Percentiles rank a stretch among this genome's conserved stretches.
These are phyloP conservation scores for Colletotrichum plurivorum DNA, from an alignment of 2,329 filamentous ascomycete genomes.

Conservation along the genomic window DNA sequence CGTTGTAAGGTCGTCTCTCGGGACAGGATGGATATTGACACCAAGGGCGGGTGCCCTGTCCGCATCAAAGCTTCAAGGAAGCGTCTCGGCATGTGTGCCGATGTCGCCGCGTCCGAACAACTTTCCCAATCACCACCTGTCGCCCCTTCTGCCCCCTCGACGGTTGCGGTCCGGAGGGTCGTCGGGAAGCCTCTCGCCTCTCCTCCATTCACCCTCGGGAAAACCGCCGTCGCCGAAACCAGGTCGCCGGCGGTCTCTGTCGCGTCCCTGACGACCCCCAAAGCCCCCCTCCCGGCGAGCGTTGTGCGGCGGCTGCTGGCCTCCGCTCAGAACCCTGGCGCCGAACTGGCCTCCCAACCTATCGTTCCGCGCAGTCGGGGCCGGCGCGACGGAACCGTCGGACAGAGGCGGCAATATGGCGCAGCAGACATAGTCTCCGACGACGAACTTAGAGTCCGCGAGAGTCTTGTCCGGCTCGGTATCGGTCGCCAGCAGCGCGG, in stretches of 20 bases:
- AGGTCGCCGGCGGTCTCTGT: conserved; percentile 54
- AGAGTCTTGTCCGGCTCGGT: conserved; percentile 75
- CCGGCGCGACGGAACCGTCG: conserved; percentile 81
- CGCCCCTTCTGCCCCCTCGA: conserved; percentile 61
- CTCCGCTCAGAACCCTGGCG: conserved; percentile 39
- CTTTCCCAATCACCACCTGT: conserved; percentile 47
- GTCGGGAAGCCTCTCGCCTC: conserved; percentile 74
- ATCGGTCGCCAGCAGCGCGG: conserved; percentile 10
- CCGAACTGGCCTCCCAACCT: conserved; percentile 51
- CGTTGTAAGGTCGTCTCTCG: no score
- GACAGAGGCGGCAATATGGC: conserved; percentile 82
- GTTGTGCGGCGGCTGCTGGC: conserved; percentile 8
- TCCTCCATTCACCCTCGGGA: conserved; percentile 74
- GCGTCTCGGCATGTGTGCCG: background rate
- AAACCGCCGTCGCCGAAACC: conserved; percentile 52
- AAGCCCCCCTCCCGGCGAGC: conserved; percentile 37
- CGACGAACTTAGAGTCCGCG: conserved; percentile 83
- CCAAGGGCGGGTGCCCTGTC: no score
- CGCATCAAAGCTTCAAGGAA: background rate
- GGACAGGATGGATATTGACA: no score
- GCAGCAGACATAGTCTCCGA: conserved; percentile 90
- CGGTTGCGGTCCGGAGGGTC: conserved; percentile 51
- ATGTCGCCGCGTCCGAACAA: background rate
- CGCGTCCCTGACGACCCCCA: conserved; percentile 51
- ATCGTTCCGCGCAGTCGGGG: conserved; percentile 63